These are phyloP conservation scores for Goffeauzyma gilvescens DNA, from an alignment of 768 basidiomycete species.

Conservation along the genomic window DNA sequence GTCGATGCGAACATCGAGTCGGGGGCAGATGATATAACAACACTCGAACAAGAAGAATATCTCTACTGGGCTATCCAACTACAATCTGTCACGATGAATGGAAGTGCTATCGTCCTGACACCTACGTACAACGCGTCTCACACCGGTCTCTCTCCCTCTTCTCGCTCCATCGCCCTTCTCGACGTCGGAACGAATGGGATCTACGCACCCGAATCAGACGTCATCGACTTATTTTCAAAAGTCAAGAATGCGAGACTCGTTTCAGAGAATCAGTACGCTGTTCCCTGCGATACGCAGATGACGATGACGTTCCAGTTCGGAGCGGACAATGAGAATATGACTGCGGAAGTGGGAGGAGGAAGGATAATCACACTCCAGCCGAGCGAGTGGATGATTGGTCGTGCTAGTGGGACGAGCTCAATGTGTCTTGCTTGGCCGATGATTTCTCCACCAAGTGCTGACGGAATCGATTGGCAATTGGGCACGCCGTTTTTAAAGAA, in stretches of 20 bases:
- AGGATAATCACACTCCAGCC: conserved; percentile 23
- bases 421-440: conserved; percentile 30
- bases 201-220: conserved; percentile 25
- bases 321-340: no score
- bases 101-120: conserved; percentile 16
- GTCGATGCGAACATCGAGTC: not conserved
- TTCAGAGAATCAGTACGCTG: conserved; percentile 22
- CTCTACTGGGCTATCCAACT: conserved; percentile 23
- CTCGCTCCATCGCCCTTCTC: conserved; percentile 19
- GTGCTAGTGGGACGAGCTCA: conserved; percentile 10
- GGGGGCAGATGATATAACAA: not conserved
- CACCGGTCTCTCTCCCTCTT: conserved; percentile 10
- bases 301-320: conserved; percentile 28
- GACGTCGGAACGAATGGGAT: conserved; percentile 28
- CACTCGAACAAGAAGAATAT: conserved; percentile 11
- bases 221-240: conserved; percentile 18
- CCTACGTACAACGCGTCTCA: conserved; percentile 17
- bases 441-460: conserved; percentile 17
- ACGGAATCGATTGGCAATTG: conserved; percentile 29
- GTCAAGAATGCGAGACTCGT: conserved; percentile 24
- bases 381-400: conserved; percentile 27
- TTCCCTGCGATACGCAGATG: conserved; percentile 23
- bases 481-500: conserved; percentile 26
- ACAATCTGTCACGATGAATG: conserved; percentile 21
- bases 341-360: conserved; percentile 8